Evolutionary conservation across 2,329 filamentous ascomycete genomes (phyloP), one percentile per base, ranked within the genome.

Genomic region (Pseudomassariella vexata): DNA sequence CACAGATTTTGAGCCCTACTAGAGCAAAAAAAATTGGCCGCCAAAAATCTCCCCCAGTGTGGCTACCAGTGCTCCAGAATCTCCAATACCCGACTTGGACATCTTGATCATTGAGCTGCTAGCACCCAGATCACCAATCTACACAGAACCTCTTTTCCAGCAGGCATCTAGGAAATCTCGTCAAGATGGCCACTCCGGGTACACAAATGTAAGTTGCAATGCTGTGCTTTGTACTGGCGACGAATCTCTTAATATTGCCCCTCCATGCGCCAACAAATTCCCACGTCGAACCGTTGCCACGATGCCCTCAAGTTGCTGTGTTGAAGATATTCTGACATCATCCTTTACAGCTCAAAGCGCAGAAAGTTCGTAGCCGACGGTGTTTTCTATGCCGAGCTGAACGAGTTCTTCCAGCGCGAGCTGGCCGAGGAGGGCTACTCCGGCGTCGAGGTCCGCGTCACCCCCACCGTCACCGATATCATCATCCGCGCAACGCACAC

Each of bases 351-450:
- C 70, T 89, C 84, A 68, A 90, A 90, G 82, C 73, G 83, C 70
- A 85, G 85, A 79, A 90, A 90, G 82, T 90, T 89, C 76, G 83
- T 90, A 65, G 85, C 84, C 55, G 92, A 98, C 73, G 92, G 92
- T 82, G 92, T 98, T 63, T 98, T 98, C 86, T 98, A 95, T 73
- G 92, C 92, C 77, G 92, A 98, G 76, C 77, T 98, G 71, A 98
- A 98, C 84, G 92, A 98, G 78, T 98, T 98, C 85, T 98, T 98
- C 87, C 92, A 96, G 82, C 90, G 92, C 70, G 92, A 98, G 76
- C 79, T 98, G 66, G 92, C 92, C 65, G 92, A 98, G 82, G 94
- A 98, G 77, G 92, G 92, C 59, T 98, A 98, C 82, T 98, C 92
- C 37, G 92, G 92, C 67, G 92, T 98, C 68, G 94, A 98, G 78